Evolutionary conservation across 305 asterid species (phyloP), one percentile per base, ranked within the genome.

Genomic region (Solanum aculeatissimum): DNA sequence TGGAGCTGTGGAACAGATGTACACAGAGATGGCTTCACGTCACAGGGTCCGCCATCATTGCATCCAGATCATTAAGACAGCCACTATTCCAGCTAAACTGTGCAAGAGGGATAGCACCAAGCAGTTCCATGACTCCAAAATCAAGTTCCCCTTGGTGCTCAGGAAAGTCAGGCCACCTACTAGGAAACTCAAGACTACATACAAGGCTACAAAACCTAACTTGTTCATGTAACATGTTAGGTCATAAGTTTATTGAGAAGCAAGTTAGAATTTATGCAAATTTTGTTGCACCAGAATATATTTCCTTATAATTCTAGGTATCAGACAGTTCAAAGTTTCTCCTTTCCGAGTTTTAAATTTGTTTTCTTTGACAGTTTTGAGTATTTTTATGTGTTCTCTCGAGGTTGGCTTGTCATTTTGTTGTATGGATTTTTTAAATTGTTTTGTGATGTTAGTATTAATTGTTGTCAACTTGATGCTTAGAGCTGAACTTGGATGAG

Each of bases 1-100:
- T 6, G 98, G 98, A 1, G 95, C 62, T 18, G 94, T 94, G 3
- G 97, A 92, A 83, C 97, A 95, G 80, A 95, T 95, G 97, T 95
- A 92, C 91, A 92, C 91, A 1, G 95, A 95, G 88, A 92, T 95
- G 98, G 98, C 97, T 40, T 95, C 98, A 16, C 97, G 98, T 62
- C 98, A 93, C 92, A 92, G 95, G 84, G 97, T 95, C 85, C 97
- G 97, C 55, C 87, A 53, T 21, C 97, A 92, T 57, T 93, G 98
- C 89, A 93, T 93, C 70, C 98, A 95, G 81, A 93, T 95, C 63
- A 95, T 95, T 38, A 95, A 93, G 89, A 93, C 97, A 0, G 97
- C 97, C 75, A 95, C 98, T 2, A 87, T 95, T 47, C 95, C 97
- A 6, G 97, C 98, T 7, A 93, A 93, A 87, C 94, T 92, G 2